These are phyloP conservation scores for Ceratocystis alfenasii DNA, from an alignment of 2,329 filamentous ascomycete species.

Conservation along the genomic window DNA sequence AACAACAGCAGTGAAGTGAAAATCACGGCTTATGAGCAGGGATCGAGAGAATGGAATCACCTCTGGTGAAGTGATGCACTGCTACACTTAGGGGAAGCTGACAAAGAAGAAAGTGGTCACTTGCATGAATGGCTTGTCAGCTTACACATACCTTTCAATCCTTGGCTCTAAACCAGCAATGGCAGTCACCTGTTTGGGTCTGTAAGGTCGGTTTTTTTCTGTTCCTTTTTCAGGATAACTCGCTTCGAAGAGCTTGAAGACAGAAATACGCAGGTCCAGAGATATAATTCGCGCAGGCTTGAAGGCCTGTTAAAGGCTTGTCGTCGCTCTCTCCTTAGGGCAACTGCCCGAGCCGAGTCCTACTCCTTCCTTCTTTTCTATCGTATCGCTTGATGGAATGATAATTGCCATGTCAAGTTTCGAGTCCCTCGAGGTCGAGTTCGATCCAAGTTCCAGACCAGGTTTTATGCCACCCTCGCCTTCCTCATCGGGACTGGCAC, in stretches of 20 bases:
- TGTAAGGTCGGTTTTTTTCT: no score
- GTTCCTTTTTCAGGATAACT: neutral
- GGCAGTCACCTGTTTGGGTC: neutral
- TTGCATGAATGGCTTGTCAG: neutral
- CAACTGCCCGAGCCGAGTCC: neutral
- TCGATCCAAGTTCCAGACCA: neutral
- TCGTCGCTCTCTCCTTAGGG: neutral
- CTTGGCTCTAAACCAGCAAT: neutral
- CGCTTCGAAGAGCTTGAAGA: no score
- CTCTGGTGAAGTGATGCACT: neutral
- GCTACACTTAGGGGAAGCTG: neutral
- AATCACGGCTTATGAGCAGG: neutral
- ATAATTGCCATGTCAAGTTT: neutral
- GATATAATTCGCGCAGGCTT: neutral
- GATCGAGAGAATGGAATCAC: neutral
- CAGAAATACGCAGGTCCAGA: neutral
- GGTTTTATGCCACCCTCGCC: neutral
- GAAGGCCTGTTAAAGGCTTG: neutral
- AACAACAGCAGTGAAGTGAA: neutral
- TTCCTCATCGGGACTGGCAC: slow-evolving; percentile 4
- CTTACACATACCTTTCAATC: neutral
- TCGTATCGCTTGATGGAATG: neutral
- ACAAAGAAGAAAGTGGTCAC: neutral
- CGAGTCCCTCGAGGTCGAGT: neutral
- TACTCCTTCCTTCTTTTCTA: neutral